These are phyloP conservation scores for Solanum habrochaites DNA, from an alignment of 257 asterid genomes.

Conservation along the genomic window DNA sequence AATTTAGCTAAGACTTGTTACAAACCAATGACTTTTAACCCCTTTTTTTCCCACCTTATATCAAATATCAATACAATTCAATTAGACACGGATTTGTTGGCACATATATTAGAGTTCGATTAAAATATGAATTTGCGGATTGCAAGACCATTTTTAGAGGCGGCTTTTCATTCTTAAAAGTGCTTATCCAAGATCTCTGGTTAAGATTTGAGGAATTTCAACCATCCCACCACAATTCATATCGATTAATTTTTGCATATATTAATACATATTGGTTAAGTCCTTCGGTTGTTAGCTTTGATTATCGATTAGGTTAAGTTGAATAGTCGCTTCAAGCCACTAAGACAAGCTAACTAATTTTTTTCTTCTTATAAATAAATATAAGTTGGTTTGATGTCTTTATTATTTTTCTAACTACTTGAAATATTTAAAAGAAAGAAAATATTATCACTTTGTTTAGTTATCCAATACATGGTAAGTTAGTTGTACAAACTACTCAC, in stretches of 20 bases:
- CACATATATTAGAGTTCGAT: too few relatives aligned
- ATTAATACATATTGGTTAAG: not conserved
- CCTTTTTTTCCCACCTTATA: too few relatives aligned
- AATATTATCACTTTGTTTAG: not conserved
- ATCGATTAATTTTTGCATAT: not conserved
- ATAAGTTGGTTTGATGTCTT: not conserved
- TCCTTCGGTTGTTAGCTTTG: not conserved
- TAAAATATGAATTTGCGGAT: not conserved
- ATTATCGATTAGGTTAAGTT: not conserved
- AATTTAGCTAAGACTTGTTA: not conserved
- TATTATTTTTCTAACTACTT: not conserved
- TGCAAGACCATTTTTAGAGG: not conserved
- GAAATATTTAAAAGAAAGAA: not conserved
- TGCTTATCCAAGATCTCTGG: not conserved
- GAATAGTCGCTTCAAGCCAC: not conserved
- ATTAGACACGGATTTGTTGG: too few relatives aligned
- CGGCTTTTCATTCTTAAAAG: too few relatives aligned
- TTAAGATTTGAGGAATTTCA: not conserved
- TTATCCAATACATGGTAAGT: not conserved
- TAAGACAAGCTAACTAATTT: not conserved
- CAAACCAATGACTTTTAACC: not conserved
- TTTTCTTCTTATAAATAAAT: not conserved
- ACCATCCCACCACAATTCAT: not conserved
- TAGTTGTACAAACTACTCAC: not conserved
- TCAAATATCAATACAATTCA: too few relatives aligned